Evolutionary conservation across 805 yeast species (phyloP).

Genomic region (Barnettozyma sucrosica): DNA sequence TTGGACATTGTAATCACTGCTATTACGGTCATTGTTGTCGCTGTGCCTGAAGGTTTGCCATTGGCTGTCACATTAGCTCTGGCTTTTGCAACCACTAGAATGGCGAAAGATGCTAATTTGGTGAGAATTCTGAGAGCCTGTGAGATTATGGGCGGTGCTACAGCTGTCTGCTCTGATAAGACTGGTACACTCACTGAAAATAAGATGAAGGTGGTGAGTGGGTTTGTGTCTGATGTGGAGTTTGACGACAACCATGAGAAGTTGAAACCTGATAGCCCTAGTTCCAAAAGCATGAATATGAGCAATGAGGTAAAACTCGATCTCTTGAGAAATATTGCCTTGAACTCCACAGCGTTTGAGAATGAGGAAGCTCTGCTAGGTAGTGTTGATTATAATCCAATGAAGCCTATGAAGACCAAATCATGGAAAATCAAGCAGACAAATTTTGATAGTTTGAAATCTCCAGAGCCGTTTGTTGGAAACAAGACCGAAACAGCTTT

Average conservation of each 20-base stretch:
- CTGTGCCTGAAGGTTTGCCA: conserved; percentile 99
- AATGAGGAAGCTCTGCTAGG: conserved; percentile 32
- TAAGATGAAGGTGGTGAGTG: conserved; percentile 83
- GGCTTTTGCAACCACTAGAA: conserved; percentile 96
- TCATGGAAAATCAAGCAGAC: conserved; percentile 14
- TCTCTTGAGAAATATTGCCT: conserved; percentile 51
- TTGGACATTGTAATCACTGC: conserved; percentile 85
- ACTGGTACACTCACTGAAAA: conserved; percentile 97
- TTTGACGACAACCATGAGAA: conserved; percentile 42
- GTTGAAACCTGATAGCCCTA: conserved; percentile 11
- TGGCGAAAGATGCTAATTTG: conserved; percentile 93
- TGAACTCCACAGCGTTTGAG: conserved; percentile 91
- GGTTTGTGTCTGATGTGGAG: conserved; percentile 53
- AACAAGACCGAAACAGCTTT: conserved; percentile 94
- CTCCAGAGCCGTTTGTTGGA: conserved; percentile 67
- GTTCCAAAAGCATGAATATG: conserved; percentile 16
- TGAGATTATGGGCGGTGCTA: conserved; percentile 99
- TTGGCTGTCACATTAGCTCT: conserved; percentile 93
- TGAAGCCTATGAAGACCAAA: conserved; percentile 18
- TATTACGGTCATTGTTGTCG: conserved; percentile 90
- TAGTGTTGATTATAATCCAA: conserved; percentile 25
- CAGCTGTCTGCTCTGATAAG: conserved; percentile 94
- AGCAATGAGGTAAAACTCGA: conserved; percentile 11
- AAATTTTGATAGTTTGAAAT: conserved; percentile 7
- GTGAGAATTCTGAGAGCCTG: conserved; percentile 93